phyloP scores from a whole-genome alignment of 495 filamentous ascomycete genomes.

The Bombardia bombarda region DNA sequence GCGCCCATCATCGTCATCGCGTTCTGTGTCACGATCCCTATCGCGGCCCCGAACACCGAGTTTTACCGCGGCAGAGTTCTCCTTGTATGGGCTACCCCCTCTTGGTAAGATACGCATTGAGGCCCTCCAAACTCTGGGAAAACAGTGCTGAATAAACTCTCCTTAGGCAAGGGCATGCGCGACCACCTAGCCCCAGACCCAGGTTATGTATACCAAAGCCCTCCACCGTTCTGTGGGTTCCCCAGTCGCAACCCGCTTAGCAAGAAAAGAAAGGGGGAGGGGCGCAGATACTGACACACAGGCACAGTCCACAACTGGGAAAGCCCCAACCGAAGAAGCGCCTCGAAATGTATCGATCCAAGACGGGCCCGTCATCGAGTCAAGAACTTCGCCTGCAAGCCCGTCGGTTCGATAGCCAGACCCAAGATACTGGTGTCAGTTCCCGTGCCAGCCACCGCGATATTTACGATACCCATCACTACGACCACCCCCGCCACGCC shows the following conservation, averaged over 20 bases:
- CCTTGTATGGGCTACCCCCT: not conserved
- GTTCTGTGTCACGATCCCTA: too few species aligned
- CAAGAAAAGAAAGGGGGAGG: not conserved
- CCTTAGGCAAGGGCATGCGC: not conserved
- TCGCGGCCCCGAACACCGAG: too few species aligned
- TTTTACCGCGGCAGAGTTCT: too few species aligned
- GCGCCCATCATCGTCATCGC: too few species aligned
- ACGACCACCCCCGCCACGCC: too few species aligned
- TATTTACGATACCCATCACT: too few species aligned
- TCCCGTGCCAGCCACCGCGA: too few species aligned
- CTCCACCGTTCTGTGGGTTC: slow-evolving; percentile 16
- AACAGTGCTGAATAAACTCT: not conserved
- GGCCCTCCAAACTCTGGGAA: too few species aligned
- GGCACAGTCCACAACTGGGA: slow-evolving; percentile 10
- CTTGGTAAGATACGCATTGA: not conserved
- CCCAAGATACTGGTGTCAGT: too few species aligned
- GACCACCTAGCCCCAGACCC: slow-evolving; percentile 11
- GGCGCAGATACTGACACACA: not conserved
- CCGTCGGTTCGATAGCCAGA: too few species aligned
- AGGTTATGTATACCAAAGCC: slow-evolving; percentile 11
- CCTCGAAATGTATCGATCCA: not conserved
- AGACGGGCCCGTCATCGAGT: not conserved
- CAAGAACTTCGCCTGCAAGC: not conserved
- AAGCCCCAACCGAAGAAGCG: slow-evolving; percentile 8
- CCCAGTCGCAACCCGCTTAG: not conserved